Evolutionary conservation across 2,329 filamentous ascomycete species (phyloP).

Genomic region (Sclerotinia borealis): DNA sequence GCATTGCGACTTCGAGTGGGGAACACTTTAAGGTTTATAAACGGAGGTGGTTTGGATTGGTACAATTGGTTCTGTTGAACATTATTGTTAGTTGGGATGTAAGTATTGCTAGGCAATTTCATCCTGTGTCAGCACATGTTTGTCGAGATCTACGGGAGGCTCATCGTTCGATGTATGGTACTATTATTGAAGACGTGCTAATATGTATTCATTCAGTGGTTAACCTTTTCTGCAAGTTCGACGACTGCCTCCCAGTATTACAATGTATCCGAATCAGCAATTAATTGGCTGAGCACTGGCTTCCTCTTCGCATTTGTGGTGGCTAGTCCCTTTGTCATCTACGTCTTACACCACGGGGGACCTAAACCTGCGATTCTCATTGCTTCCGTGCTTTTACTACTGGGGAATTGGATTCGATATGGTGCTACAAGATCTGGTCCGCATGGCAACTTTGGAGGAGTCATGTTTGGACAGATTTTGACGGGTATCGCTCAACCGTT

Average conservation of each 20-base stretch:
- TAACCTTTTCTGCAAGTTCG: slow-evolving; percentile 83
- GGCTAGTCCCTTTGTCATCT: slow-evolving; percentile 67
- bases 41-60: slow-evolving; percentile 80
- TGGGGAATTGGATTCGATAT: slow-evolving; percentile 90
- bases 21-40: slow-evolving; percentile 60
- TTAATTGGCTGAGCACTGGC: slow-evolving; percentile 90
- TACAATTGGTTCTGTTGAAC: slow-evolving; percentile 80
- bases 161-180: not conserved
- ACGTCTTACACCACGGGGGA: slow-evolving; percentile 67
- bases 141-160: not conserved
- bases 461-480: slow-evolving; percentile 88
- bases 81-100: slow-evolving; percentile 94
- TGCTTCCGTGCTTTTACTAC: slow-evolving; percentile 65
- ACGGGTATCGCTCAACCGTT: slow-evolving; percentile 89
- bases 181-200: not conserved
- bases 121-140: not conserved
- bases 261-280: slow-evolving; percentile 61
- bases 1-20: not conserved
- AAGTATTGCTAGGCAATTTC: slow-evolving; percentile 39
- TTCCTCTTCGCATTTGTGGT: slow-evolving; percentile 81
- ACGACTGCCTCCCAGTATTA: slow-evolving; percentile 71
- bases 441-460: slow-evolving; percentile 62
- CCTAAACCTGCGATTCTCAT: slow-evolving; percentile 72
- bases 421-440: slow-evolving; percentile 53
- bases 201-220: slow-evolving; percentile 56